phyloP scores from a whole-genome alignment of 1,284 basidiomycete species.

The Schizophyllum commune region DNA sequence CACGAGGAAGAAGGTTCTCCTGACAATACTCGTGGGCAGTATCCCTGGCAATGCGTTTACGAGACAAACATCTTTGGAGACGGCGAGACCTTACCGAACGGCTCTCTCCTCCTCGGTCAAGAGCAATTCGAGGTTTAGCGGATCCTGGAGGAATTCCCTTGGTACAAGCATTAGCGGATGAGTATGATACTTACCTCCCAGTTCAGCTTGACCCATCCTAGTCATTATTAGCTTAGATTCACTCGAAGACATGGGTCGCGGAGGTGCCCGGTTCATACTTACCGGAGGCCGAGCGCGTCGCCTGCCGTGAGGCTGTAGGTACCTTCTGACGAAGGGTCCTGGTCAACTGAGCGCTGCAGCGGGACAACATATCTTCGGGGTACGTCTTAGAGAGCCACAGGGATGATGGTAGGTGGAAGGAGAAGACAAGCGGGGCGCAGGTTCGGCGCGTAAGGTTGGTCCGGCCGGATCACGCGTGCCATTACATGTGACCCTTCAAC shows the following conservation, averaged over 20 bases:
- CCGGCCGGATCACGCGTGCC: not conserved
- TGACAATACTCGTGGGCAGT: constrained; percentile 84
- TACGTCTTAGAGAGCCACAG: not conserved
- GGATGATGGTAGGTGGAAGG: not conserved
- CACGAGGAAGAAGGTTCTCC: constrained; percentile 79
- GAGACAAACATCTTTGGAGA: not conserved
- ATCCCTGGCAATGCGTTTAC: constrained; percentile 42
- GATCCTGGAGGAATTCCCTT: constrained; percentile 60
- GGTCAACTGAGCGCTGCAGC: not conserved
- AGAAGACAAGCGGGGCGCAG: not conserved
- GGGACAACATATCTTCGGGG: not conserved
- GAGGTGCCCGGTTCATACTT: not conserved
- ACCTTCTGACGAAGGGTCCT: not conserved
- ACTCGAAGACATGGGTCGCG: too few species aligned
- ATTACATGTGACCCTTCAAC: not conserved
- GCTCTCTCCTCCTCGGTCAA: constrained; percentile 89
- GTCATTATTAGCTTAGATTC: not conserved
- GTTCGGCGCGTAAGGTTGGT: not conserved
- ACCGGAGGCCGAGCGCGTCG: not conserved
- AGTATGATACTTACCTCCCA: too few species aligned
- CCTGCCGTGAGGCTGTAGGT: not conserved
- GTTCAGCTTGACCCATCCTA: constrained; percentile 51
- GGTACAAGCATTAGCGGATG: too few species aligned
- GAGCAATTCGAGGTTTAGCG: constrained; percentile 66
- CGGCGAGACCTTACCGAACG: constrained; percentile 54